Conservation (phyloP, 495 filamentous ascomycete species). For the Aspergillus kassunensis region DNA sequence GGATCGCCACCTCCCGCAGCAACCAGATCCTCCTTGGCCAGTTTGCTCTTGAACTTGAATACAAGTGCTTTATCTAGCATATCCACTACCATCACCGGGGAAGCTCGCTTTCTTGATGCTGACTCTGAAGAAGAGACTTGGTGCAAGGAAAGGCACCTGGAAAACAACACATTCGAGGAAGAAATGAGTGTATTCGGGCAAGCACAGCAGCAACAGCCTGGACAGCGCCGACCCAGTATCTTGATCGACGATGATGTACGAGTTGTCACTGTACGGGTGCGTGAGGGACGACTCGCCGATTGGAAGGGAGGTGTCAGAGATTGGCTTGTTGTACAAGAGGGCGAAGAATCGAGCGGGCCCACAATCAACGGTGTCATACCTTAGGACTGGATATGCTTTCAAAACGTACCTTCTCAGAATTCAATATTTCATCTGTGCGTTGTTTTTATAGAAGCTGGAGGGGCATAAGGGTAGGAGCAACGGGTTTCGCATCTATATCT, state of each 20-base stretch:
- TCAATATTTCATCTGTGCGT: neutral
- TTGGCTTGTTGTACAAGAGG: slow-evolving; percentile 53
- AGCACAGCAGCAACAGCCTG: slow-evolving; percentile 28
- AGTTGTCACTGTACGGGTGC: slow-evolving; percentile 69
- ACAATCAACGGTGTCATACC: slow-evolving; percentile 38
- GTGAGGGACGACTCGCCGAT: slow-evolving; percentile 72
- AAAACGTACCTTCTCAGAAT: neutral
- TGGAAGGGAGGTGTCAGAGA: slow-evolving; percentile 78
- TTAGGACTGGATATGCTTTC: neutral
- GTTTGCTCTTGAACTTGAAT: slow-evolving; percentile 83
- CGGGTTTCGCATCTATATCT: too few relatives aligned
- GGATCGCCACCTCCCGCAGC: slow-evolving; percentile 62
- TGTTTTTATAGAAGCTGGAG: neutral
- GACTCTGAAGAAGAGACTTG: slow-evolving; percentile 77
- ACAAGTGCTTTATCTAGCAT: slow-evolving; percentile 84
- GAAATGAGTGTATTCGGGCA: slow-evolving; percentile 46
- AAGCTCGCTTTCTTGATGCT: slow-evolving; percentile 63
- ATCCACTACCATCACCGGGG: slow-evolving; percentile 86
- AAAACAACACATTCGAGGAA: slow-evolving; percentile 81
- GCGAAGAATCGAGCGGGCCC: slow-evolving; percentile 19
- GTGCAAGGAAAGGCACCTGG: slow-evolving; percentile 76
- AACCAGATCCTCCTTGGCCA: slow-evolving; percentile 67
- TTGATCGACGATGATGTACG: slow-evolving; percentile 69
- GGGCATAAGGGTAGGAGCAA: neutral
- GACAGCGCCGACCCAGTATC: slow-evolving; percentile 38